phyloP scores from a whole-genome alignment of 495 filamentous ascomycete species.

The Neurospora sp. region DNA sequence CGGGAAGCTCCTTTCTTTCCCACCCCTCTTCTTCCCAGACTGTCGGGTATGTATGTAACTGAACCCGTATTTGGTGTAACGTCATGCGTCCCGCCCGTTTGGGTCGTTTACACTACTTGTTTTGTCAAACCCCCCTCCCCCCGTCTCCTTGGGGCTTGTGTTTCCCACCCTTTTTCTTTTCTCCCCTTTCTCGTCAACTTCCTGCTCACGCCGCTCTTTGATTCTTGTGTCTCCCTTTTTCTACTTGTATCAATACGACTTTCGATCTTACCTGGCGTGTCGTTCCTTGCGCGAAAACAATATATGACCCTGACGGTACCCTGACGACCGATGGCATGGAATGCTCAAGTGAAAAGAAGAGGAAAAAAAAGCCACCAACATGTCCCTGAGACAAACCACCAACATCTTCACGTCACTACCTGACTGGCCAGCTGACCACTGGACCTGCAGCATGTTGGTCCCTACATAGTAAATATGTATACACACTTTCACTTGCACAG shows the following conservation, averaged over 20 bases:
- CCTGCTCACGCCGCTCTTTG: neutral
- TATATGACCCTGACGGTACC: neutral
- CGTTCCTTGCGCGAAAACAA: neutral
- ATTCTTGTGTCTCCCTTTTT: neutral
- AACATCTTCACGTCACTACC: neutral
- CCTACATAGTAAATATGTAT: no score
- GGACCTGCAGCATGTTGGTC: neutral
- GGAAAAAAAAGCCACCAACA: neutral
- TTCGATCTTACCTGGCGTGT: neutral
- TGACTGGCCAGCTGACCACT: neutral
- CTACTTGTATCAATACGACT: neutral
- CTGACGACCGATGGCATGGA: neutral
- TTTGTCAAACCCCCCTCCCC: neutral
- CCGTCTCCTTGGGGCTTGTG: neutral
- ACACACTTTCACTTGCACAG: neutral
- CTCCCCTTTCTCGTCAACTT: neutral
- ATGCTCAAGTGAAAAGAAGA: neutral
- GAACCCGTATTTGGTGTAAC: neutral
- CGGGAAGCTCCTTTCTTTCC: neutral
- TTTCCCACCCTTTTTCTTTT: neutral
- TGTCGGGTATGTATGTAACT: neutral
- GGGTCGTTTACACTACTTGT: neutral
- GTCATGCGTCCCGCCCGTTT: neutral
- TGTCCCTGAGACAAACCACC: neutral
- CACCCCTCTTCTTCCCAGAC: neutral